phyloP scores from a whole-genome alignment of 192 early-diverging fungal species.

The Spizellomyces punctatus region DNA sequence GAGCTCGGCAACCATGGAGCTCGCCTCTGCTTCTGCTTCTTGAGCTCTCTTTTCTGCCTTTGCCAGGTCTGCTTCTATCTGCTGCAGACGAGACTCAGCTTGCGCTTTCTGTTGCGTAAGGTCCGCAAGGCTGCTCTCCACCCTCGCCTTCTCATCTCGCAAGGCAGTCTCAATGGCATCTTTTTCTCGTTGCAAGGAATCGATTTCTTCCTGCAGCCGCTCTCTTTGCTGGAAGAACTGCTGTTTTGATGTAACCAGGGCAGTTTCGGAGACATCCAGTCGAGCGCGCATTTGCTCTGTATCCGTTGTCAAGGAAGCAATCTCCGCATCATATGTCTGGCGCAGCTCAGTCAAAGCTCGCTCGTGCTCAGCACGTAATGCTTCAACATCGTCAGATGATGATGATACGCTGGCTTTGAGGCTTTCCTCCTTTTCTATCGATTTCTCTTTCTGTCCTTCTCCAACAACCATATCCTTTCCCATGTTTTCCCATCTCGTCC shows the following conservation, averaged over 20 bases:
- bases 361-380: not conserved
- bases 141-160: too few species aligned
- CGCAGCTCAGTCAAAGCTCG: not conserved
- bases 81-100: too few species aligned
- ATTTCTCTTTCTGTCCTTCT: not conserved
- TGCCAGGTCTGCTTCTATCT: too few species aligned
- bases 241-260: slow-evolving; percentile 33
- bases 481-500: not conserved
- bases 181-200: slow-evolving; percentile 7
- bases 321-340: slow-evolving; percentile 12
- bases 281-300: slow-evolving; percentile 20
- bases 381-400: not conserved
- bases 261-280: slow-evolving; percentile 34
- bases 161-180: too few species aligned
- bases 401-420: not conserved
- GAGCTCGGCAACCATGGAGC: slow-evolving; percentile 2
- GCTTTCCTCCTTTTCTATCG: not conserved
- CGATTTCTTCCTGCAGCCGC: slow-evolving; percentile 44
- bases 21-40: slow-evolving; percentile 13
- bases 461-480: not conserved
- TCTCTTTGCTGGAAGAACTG: slow-evolving; percentile 48
- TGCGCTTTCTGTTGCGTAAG: too few species aligned
- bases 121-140: too few species aligned
- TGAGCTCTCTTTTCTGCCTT: slow-evolving; percentile 5
- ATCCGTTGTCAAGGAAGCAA: not conserved